Conservation (phyloP, 2,329 filamentous ascomycete genomes). For the Fusarium multiceps region DNA sequence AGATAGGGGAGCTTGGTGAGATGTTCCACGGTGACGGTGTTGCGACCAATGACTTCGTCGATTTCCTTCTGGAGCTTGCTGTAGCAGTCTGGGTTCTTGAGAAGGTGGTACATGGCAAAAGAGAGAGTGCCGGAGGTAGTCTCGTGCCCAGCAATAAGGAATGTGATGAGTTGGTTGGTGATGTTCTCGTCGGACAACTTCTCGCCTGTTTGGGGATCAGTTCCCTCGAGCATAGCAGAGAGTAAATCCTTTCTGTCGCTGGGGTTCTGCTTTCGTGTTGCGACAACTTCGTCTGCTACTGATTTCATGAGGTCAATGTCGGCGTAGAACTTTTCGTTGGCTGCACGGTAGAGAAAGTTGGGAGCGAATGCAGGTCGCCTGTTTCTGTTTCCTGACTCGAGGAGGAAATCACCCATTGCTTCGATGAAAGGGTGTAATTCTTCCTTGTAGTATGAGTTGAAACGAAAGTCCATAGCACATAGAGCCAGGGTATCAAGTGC, state of each 20-base stretch:
- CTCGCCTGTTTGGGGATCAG: slow-evolving; percentile 74
- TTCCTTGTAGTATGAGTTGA: slow-evolving; percentile 79
- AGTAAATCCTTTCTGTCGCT: slow-evolving; percentile 73
- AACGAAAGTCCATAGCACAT: slow-evolving; percentile 77
- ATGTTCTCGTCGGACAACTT: slow-evolving; percentile 72
- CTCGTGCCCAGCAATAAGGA: slow-evolving; percentile 77
- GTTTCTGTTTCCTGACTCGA: slow-evolving; percentile 64
- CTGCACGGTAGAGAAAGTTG: slow-evolving; percentile 60
- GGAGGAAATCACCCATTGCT: slow-evolving; percentile 73
- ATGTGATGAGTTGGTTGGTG: slow-evolving; percentile 77
- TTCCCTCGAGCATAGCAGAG: slow-evolving; percentile 74
- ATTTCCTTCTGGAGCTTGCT: slow-evolving; percentile 74
- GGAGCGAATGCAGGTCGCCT: slow-evolving; percentile 59
- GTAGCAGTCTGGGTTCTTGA: slow-evolving; percentile 71
- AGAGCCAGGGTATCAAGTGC: slow-evolving; percentile 78
- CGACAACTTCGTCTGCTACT: slow-evolving; percentile 69
- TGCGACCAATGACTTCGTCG: slow-evolving; percentile 70
- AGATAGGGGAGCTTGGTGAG: slow-evolving; percentile 74
- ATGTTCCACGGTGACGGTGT: slow-evolving; percentile 69
- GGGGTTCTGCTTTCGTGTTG: slow-evolving; percentile 65
- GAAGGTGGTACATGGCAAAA: slow-evolving; percentile 72
- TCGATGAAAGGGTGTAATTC: slow-evolving; percentile 76
- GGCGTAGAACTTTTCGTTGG: slow-evolving; percentile 62
- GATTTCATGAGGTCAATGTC: slow-evolving; percentile 67
- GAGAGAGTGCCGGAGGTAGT: slow-evolving; percentile 76